Conservation (phyloP, 164 flowering plant genomes). For the Magnolia sinica region DNA sequence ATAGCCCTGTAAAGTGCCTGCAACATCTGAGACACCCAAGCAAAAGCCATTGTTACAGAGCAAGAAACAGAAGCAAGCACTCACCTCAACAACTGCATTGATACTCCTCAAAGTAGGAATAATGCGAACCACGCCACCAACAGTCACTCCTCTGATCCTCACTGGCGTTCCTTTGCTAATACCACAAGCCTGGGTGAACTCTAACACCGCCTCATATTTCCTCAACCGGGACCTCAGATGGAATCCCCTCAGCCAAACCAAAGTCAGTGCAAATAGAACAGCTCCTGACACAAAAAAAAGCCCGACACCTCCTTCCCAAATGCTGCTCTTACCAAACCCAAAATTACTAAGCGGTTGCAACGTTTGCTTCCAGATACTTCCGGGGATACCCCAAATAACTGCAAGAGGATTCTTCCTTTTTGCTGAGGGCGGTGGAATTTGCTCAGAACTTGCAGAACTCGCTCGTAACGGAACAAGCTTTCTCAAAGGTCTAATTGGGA, state of each 20-base stretch:
- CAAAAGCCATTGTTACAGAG: background rate
- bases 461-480: constrained; percentile 36
- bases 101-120: constrained; percentile 77
- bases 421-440: constrained; percentile 32
- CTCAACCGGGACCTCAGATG: constrained; percentile 65
- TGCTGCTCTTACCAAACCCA: constrained; percentile 84
- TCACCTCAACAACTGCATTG: constrained; percentile 87
- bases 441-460: constrained; percentile 38
- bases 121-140: constrained; percentile 79
- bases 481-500: constrained; percentile 24
- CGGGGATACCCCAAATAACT: constrained; percentile 57
- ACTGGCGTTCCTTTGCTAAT: constrained; percentile 82
- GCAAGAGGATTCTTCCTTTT: constrained; percentile 44
- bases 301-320: constrained; percentile 99
- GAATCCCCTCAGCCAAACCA: constrained; percentile 84
- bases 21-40: background rate
- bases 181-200: constrained; percentile 88
- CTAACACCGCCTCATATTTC: constrained; percentile 79
- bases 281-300: constrained; percentile 77
- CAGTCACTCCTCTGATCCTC: constrained; percentile 91
- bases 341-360: constrained; percentile 80
- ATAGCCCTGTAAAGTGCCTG: background rate
- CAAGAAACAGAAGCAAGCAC: constrained; percentile 7
- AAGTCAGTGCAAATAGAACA: constrained; percentile 63
- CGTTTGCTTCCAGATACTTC: constrained; percentile 64